phyloP scores from a whole-genome alignment of 176 grass and related monocot genomes.

The Lolium multiflorum region DNA sequence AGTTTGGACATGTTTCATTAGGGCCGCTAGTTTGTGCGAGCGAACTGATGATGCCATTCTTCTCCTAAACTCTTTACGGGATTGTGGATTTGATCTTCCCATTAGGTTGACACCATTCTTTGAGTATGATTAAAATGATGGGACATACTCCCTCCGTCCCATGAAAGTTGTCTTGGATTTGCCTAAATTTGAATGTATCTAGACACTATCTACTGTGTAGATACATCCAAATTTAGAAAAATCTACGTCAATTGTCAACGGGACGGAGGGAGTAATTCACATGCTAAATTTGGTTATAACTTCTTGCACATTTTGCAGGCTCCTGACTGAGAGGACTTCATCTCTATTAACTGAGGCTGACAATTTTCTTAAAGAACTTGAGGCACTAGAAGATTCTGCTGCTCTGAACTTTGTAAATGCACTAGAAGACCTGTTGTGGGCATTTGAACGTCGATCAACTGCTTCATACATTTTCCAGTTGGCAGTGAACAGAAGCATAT shows the following conservation, averaged over 20 bases:
- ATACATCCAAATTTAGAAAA: too few relatives aligned
- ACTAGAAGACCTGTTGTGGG: conserved; percentile 85
- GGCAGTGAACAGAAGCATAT: conserved; percentile 80
- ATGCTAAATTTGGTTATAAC: conserved; percentile 22
- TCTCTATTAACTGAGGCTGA: conserved; percentile 60
- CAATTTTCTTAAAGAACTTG: conserved; percentile 62
- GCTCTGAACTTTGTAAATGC: conserved; percentile 96
- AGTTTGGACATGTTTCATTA: conserved; percentile 95
- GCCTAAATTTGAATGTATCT: too few relatives aligned
- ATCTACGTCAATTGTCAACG: too few relatives aligned
- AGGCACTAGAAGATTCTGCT: conserved; percentile 65
- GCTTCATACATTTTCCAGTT: conserved; percentile 91
- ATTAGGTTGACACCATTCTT: conserved; percentile 62
- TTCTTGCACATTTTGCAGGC: conserved; percentile 50
- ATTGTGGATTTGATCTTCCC: conserved; percentile 89
- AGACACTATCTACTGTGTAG: too few relatives aligned
- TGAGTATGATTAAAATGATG: conserved; percentile 25
- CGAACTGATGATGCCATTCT: conserved; percentile 67
- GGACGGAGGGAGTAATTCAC: background rate
- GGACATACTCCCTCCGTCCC: background rate
- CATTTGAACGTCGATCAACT: conserved; percentile 86
- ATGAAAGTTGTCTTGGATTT: too few relatives aligned
- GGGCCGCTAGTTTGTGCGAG: conserved; percentile 91
- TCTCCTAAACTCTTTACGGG: conserved; percentile 73
- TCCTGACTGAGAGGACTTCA: conserved; percentile 66